Conservation (phyloP, 78 protist species). For the Dictyostelium brefeldianum region DNA sequence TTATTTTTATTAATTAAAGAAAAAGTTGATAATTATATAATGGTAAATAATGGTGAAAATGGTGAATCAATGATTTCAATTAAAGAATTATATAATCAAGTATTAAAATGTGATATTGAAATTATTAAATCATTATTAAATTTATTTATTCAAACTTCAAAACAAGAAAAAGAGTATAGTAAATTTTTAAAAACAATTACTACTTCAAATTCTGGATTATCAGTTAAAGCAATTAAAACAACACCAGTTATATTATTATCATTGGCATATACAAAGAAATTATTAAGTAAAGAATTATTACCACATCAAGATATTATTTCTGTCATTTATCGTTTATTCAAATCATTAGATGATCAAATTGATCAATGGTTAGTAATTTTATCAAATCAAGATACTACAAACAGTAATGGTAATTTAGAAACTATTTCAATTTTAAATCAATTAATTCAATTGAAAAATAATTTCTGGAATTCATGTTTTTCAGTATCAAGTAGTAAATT, state of each 20-base stretch:
- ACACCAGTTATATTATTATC: constrained; percentile 18
- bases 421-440: background rate
- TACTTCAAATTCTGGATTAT: background rate
- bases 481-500: constrained; percentile 11
- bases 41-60: background rate
- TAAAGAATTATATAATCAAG: background rate
- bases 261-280: constrained; percentile 11
- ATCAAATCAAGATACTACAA: background rate
- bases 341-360: constrained; percentile 43
- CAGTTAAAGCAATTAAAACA: constrained; percentile 4
- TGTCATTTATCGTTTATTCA: constrained; percentile 34
- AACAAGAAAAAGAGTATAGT: constrained; percentile 6
- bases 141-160: background rate
- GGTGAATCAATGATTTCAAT: background rate
- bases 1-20: constrained; percentile 34
- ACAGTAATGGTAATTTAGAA: no score
- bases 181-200: background rate
- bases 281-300: constrained; percentile 22
- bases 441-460: constrained; percentile 15
- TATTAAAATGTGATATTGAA: constrained; percentile 2
- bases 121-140: background rate
- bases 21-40: constrained; percentile 12
- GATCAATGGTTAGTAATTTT: constrained; percentile 32
- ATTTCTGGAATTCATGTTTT: constrained; percentile 36
- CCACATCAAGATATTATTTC: constrained; percentile 19